Evolutionary conservation across 2,329 filamentous ascomycete species (phyloP).

Genomic region (Colletotrichum falcatum): DNA sequence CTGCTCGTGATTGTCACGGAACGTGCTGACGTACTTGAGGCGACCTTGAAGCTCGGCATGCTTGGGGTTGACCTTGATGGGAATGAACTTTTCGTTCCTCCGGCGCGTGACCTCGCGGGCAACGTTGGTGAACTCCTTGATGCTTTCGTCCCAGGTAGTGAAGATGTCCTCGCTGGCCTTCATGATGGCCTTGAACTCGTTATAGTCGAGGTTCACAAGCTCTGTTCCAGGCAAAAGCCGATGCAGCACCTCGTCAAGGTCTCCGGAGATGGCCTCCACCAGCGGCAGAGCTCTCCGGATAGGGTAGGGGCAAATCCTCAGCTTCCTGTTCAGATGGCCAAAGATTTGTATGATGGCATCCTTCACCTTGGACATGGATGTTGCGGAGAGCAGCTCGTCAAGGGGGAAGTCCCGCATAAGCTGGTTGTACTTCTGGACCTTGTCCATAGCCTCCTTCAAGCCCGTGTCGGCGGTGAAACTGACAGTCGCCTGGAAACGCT

Average conservation of each 20-base stretch:
- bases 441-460: slow-evolving; percentile 93
- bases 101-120: slow-evolving; percentile 94
- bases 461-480: slow-evolving; percentile 97
- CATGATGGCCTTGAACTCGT: slow-evolving; percentile 90
- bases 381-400: slow-evolving; percentile 93
- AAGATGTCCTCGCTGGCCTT: slow-evolving; percentile 87
- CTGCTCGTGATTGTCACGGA: slow-evolving; percentile 97
- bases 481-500: slow-evolving; percentile 96
- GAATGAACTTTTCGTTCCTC: slow-evolving; percentile 97
- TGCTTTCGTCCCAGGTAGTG: slow-evolving; percentile 91
- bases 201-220: slow-evolving; percentile 91
- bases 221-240: slow-evolving; percentile 86
- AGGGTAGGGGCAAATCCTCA: slow-evolving; percentile 95
- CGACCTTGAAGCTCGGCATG: slow-evolving; percentile 91
- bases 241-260: slow-evolving; percentile 89
- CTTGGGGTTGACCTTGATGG: slow-evolving; percentile 92
- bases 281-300: slow-evolving; percentile 90
- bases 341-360: slow-evolving; percentile 94
- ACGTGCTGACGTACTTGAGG: slow-evolving; percentile 92
- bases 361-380: slow-evolving; percentile 87
- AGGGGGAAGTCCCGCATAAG: slow-evolving; percentile 98
- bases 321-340: slow-evolving; percentile 95
- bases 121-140: slow-evolving; percentile 98
- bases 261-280: slow-evolving; percentile 96
- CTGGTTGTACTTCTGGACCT: slow-evolving; percentile 98